Conservation (phyloP, 495 filamentous ascomycete species). For the Penicillium salamii region DNA sequence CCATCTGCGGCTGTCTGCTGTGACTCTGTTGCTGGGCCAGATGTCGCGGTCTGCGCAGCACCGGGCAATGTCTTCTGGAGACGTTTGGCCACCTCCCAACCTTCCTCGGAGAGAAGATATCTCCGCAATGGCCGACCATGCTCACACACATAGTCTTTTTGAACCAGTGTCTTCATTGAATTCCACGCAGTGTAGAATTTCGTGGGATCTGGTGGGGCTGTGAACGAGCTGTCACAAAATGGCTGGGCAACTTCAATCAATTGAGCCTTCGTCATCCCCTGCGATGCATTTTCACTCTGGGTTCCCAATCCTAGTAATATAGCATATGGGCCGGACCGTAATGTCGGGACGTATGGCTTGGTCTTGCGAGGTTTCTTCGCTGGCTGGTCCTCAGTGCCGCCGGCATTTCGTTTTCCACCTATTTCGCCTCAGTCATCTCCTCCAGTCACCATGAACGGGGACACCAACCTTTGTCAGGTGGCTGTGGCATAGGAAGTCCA, state of each 20-base stretch:
- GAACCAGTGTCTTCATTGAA: slow-evolving; percentile 74
- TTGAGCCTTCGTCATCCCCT: slow-evolving; percentile 64
- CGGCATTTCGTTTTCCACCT: slow-evolving; percentile 36
- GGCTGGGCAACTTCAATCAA: slow-evolving; percentile 69
- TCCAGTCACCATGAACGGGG: neutral
- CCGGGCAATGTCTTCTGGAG: slow-evolving; percentile 52
- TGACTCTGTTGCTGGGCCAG: neutral
- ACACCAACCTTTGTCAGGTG: slow-evolving; percentile 40
- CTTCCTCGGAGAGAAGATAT: slow-evolving; percentile 73
- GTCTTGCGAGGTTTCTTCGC: slow-evolving; percentile 64
- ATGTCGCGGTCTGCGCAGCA: slow-evolving; percentile 15
- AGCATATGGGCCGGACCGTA: slow-evolving; percentile 73
- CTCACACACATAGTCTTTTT: slow-evolving; percentile 74
- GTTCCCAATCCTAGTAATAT: slow-evolving; percentile 65
- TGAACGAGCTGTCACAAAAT: slow-evolving; percentile 73
- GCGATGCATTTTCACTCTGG: slow-evolving; percentile 50
- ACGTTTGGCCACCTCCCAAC: slow-evolving; percentile 72
- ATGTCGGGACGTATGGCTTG: slow-evolving; percentile 68
- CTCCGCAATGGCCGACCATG: slow-evolving; percentile 64
- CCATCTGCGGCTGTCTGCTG: neutral
- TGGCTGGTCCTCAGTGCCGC: slow-evolving; percentile 34
- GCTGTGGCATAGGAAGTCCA: slow-evolving; percentile 67
- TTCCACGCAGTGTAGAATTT: slow-evolving; percentile 82
- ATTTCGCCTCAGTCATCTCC: neutral
- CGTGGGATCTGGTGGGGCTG: slow-evolving; percentile 60